A percentile compares a stretch with the other conserved stretches of the same genome.
phyloP scores from a whole-genome alignment of 1,284 basidiomycete genomes.

The Ustilago xerochloae region DNA sequence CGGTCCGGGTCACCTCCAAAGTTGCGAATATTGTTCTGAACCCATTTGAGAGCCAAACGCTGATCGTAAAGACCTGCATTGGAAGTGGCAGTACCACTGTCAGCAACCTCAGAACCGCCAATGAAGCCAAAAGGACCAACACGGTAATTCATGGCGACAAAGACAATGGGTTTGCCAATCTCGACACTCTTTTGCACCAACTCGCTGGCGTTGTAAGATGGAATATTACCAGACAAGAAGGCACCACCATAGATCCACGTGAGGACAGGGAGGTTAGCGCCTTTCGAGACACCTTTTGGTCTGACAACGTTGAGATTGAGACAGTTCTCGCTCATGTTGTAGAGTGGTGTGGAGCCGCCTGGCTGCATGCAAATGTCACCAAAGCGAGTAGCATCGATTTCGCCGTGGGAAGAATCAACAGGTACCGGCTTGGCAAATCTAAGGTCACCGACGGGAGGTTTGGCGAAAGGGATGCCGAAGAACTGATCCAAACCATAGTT shows the following conservation, averaged over 20 bases:
- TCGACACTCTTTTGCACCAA: conserved; percentile 37
- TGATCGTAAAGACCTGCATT: conserved; percentile 57
- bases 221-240: conserved; percentile 24
- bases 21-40: conserved; percentile 43
- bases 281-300: conserved; percentile 16
- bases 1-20: conserved; percentile 50
- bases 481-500: conserved; percentile 32
- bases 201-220: conserved; percentile 38
- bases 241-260: conserved; percentile 50
- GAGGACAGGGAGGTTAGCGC: conserved; percentile 40
- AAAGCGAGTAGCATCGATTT: conserved; percentile 40
- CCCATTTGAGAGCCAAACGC: conserved; percentile 46
- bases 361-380: conserved; percentile 38
- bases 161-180: conserved; percentile 48
- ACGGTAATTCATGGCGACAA: conserved; percentile 51
- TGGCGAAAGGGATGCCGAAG: conserved; percentile 51
- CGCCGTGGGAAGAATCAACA: conserved; percentile 5
- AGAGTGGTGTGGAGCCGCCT: conserved; percentile 1
- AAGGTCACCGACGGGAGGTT: conserved; percentile 34
- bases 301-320: conserved; percentile 52
- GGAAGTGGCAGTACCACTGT: conserved; percentile 20
- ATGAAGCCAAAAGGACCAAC: conserved; percentile 51
- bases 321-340: conserved; percentile 47
- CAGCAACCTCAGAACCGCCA: conserved; percentile 24
- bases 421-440: conserved; percentile 43